Conservation (phyloP, 495 filamentous ascomycete genomes). For the Aspergillus incahuasiensis region DNA sequence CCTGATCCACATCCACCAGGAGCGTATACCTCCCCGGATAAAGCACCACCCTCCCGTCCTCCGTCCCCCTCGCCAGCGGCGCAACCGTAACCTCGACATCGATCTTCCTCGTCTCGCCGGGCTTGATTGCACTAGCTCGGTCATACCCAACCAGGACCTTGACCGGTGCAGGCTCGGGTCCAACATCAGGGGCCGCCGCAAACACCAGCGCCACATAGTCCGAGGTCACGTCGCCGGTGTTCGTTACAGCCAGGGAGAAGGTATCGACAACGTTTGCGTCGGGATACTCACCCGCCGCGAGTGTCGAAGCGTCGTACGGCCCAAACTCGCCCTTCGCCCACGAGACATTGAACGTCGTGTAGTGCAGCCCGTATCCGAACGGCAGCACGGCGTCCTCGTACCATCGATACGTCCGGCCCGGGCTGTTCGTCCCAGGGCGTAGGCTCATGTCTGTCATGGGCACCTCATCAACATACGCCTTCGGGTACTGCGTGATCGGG, state of each 20-base stretch:
- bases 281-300: neutral
- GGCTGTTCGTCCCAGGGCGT: neutral
- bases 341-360: neutral
- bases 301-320: neutral
- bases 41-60: neutral
- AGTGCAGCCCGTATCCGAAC: neutral
- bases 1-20: neutral
- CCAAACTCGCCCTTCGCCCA: neutral
- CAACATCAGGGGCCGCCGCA: neutral
- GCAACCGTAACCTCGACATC: neutral
- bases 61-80: neutral
- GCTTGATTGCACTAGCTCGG: neutral
- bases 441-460: slow-evolving; percentile 30
- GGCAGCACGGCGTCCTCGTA: neutral
- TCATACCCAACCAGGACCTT: neutral
- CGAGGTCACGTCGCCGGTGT: neutral
- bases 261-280: neutral
- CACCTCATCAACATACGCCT: slow-evolving; percentile 42
- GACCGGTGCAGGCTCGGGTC: neutral
- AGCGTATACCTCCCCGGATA: neutral
- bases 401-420: neutral
- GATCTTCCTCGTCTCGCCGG: neutral
- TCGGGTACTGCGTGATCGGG: slow-evolving; percentile 51
- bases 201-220: neutral
- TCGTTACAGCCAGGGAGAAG: neutral